A percentile compares a stretch with the other conserved stretches of the same genome.
phyloP scores from a whole-genome alignment of 495 filamentous ascomycete genomes.

The Sphaerosporella brunnea region DNA sequence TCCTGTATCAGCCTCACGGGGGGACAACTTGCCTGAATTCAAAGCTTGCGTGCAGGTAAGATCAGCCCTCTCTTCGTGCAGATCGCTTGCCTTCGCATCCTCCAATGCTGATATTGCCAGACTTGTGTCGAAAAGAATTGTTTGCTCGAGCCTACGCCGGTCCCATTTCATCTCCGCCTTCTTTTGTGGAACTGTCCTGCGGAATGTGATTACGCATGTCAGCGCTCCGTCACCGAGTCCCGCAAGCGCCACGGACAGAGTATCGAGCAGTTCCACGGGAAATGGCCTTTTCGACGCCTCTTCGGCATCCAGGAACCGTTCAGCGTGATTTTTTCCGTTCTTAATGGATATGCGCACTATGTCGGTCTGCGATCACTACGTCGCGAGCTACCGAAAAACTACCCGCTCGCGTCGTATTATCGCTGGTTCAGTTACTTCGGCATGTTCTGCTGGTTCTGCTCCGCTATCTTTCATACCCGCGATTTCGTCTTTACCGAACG shows the following conservation, averaged over 20 bases:
- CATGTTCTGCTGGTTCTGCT: conserved; percentile 67
- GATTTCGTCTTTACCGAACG: conserved; percentile 80
- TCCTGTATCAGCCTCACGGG: conserved; percentile 74
- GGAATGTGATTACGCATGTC: conserved; percentile 97
- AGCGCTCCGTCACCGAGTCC: conserved; percentile 70
- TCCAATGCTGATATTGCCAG: conserved; percentile 30
- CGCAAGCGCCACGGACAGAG: conserved; percentile 48
- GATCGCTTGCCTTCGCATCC: not conserved
- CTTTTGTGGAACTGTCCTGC: conserved; percentile 65
- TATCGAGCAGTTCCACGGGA: conserved; percentile 91
- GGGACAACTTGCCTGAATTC: conserved; percentile 82
- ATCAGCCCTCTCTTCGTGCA: conserved; percentile 8
- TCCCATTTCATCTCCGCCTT: conserved; percentile 50
- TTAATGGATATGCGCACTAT: conserved; percentile 80
- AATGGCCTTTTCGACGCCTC: conserved; percentile 89
- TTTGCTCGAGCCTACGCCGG: conserved; percentile 25
- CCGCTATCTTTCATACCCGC: conserved; percentile 74
- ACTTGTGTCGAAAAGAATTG: conserved; percentile 73
- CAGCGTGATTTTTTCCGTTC: conserved; percentile 75
- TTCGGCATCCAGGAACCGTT: conserved; percentile 89
- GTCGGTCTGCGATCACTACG: conserved; percentile 54
- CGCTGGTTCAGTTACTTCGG: conserved; percentile 63
- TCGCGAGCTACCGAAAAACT: conserved; percentile 47
- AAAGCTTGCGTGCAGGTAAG: conserved; percentile 67
- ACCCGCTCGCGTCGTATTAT: conserved; percentile 69